A percentile compares a stretch with the other conserved stretches of the same genome.
Conservation (phyloP, 2,329 filamentous ascomycete species). For the Trichoderma cornu-damae region DNA sequence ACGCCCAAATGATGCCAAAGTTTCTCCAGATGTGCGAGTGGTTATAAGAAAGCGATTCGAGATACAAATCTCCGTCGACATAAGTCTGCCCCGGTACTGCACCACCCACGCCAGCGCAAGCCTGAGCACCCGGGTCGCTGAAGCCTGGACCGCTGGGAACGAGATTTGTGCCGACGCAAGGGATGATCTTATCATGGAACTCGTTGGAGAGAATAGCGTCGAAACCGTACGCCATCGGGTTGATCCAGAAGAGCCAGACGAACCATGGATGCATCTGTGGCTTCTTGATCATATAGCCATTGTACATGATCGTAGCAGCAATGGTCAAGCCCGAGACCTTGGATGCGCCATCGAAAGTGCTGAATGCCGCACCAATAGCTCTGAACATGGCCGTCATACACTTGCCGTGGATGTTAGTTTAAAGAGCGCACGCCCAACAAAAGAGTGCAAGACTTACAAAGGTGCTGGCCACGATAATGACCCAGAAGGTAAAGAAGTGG, state of each 20-base stretch:
- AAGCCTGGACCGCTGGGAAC: constrained; percentile 49
- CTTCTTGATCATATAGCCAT: constrained; percentile 58
- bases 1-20: constrained; percentile 58
- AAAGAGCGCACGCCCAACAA: not conserved
- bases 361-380: constrained; percentile 50
- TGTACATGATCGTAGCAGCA: constrained; percentile 54
- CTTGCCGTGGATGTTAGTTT: constrained; percentile 23
- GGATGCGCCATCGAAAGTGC: constrained; percentile 54
- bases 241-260: constrained; percentile 58
- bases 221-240: constrained; percentile 65
- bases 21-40: constrained; percentile 53
- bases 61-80: constrained; percentile 55
- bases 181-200: constrained; percentile 54
- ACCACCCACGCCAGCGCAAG: constrained; percentile 56
- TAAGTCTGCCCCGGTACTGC: constrained; percentile 44
- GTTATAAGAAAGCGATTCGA: constrained; percentile 50
- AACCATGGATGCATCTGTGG: constrained; percentile 60
- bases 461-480: constrained; percentile 45
- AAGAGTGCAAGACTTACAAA: constrained; percentile 37
- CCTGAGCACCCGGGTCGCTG: constrained; percentile 37
- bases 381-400: constrained; percentile 57
- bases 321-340: constrained; percentile 51
- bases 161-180: constrained; percentile 44
- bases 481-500: constrained; percentile 59
- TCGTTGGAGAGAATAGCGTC: constrained; percentile 66